A percentile compares a stretch with the other conserved stretches of the same genome.
Conservation (phyloP, 192 early-diverging fungal species). For the Rhizophagus prolifer region DNA sequence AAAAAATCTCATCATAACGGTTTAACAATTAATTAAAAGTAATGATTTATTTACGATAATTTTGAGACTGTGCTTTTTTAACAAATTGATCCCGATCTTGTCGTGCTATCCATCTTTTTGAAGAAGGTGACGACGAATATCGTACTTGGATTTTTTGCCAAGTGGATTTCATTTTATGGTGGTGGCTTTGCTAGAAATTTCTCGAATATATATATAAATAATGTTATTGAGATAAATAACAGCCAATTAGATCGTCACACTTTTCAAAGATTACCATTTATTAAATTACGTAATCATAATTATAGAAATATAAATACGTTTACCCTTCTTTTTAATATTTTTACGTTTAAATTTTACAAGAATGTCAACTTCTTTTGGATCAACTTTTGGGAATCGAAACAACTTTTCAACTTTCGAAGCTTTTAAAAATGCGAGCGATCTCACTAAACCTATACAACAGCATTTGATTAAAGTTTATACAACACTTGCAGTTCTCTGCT, state of each 20-base stretch:
- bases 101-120: constrained; percentile 63
- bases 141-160: neutral
- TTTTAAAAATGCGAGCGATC: neutral
- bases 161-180: neutral
- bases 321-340: neutral
- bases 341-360: neutral
- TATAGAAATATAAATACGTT: too few species aligned
- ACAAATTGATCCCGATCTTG: constrained; percentile 71
- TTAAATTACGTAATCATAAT: neutral
- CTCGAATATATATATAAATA: neutral
- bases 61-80: constrained; percentile 49
- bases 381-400: neutral
- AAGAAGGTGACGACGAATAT: constrained; percentile 27
- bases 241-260: too few species aligned
- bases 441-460: constrained; percentile 7
- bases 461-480: constrained; percentile 20
- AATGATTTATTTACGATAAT: constrained; percentile 47
- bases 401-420: constrained; percentile 17
- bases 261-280: too few species aligned
- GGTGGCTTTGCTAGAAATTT: neutral
- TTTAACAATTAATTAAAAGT: neutral
- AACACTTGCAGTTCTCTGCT: neutral
- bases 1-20: neutral
- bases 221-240: too few species aligned
- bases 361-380: neutral